Base-by-base conservation (phyloP, 352 stramenopile species). In the Pythium dissimile region DNA sequence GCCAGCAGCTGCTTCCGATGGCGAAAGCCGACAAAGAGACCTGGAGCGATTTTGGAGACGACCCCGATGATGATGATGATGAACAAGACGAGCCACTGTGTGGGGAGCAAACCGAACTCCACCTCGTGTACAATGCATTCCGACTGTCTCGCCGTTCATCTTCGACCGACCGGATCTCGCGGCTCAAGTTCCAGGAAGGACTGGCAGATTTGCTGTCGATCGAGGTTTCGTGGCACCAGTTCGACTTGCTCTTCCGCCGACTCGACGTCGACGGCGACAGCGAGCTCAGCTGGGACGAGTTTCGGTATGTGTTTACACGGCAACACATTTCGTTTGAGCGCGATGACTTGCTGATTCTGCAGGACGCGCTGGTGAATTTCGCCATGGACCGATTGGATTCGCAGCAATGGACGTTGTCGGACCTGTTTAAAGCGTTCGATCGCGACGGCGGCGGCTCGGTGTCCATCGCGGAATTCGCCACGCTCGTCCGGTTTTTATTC, bases 371-470 rank as follows among this genome's bases (percentile, higher is more conserved):
- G 12, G 69, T 77, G 6, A 69, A 71, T 51, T 73, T 71, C 24
- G 71, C 71, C 23, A 62, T 84, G 32, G 66, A 80, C 3, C 69
- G 71, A 6, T 60, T 84, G 2, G 71, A 84, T 20, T 66, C 61
- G 12, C 71, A 79, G 46, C 62, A 80, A 34, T 73, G 71, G 67
- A 79, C 71, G 16, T 60, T 84, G 21, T 54, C 62, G 3, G 70
- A 84, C 49, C 64, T 79, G 20, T 84, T 75, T 41, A 67, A 72
- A 35, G 73, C 73, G 2, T 81, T 84, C 30, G 73, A 80, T 41
- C 66, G 71, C 26, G 71, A 84, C 39, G 73, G 73, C 16, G 69
- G 69, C 21, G 73, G 73, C 12, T 53, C 54, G 8, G 71, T 84
- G n/a, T 79, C 73, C 6, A 69, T 79, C 30, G 69, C 73, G 11